Base-by-base conservation (phyloP, 495 filamentous ascomycete genomes). In the Aspergillus mulundensis region DNA sequence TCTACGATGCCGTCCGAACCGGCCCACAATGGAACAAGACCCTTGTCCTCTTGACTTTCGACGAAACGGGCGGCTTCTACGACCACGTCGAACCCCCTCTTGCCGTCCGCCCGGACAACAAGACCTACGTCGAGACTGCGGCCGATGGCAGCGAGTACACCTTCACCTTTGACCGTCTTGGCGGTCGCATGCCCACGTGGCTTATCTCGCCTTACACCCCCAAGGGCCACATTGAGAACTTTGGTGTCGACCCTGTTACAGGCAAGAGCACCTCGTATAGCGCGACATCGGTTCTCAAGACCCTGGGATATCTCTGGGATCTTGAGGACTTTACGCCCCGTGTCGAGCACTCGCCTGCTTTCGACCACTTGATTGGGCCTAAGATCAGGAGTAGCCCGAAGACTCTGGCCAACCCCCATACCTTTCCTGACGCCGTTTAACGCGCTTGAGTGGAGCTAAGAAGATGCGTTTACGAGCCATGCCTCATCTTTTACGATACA, bases 21-120 rank as follows among this genome's bases (percentile, higher is more conserved):
- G 66, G 68, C 8, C 77, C 73, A 0, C 73, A 77, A 45, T 80
- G 77, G 76, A 61, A 77, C 0, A 54, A 73, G 24, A 77, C 76
- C 6, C 67, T 80, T n/a, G 66, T 78, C 52, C 67, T 79, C 50
- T 56, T 80, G n/a, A 80, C 74, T 47, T 80, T 73, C 46, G 77
- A 79, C 54, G 76, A 79, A 64, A 73, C 69, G 4, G 75, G 77
- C 20, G 75, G 77, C 43, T 79, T 78, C 70, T 66, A 64, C 43
- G 77, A 80, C 65, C 77, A 80, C 59, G 75, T 79, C 16, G 66
- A 75, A 1, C 70, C 77, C 2, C 77, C 77, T 5, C 62, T 72
- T 21, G 71, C 68, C 46, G 62, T 69, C 11, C 70, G 60, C 45
- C 61, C 72, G 0, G 76, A 80, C 50, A 55, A 68, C 56, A 46